A percentile compares a stretch with the other conserved stretches of the same genome.
phyloP scores from a whole-genome alignment of 2,329 filamentous ascomycete species.

The Fusarium napiforme region DNA sequence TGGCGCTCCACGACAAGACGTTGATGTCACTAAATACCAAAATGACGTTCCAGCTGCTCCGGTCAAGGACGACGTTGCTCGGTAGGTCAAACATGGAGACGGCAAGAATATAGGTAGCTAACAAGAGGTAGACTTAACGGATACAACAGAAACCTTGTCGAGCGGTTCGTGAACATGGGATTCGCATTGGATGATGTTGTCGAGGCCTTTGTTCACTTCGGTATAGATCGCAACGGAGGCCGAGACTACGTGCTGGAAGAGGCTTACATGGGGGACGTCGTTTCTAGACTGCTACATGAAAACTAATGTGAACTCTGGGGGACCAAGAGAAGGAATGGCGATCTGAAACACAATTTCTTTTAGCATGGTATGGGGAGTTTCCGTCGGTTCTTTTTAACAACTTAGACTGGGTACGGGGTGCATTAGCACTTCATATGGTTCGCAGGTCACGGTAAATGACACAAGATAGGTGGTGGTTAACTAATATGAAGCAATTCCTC shows the following conservation, averaged over 20 bases:
- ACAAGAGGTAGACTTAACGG: slow-evolving; percentile 76
- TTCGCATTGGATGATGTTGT: slow-evolving; percentile 91
- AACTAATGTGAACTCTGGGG: slow-evolving; percentile 52
- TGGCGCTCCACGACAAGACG: slow-evolving; percentile 69
- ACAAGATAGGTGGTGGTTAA: neutral
- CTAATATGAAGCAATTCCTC: neutral
- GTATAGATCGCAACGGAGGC: slow-evolving; percentile 81
- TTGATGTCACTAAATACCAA: slow-evolving; percentile 56
- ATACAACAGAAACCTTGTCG: slow-evolving; percentile 85
- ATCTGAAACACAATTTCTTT: slow-evolving; percentile 7
- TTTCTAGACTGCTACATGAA: slow-evolving; percentile 84
- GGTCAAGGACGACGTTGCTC: slow-evolving; percentile 30
- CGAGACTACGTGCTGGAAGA: slow-evolving; percentile 89
- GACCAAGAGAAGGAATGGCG: slow-evolving; percentile 4
- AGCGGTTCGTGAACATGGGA: slow-evolving; percentile 89
- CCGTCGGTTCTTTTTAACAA: slow-evolving; percentile 2
- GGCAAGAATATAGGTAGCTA: neutral
- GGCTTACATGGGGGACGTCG: slow-evolving; percentile 90
- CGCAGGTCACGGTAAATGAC: neutral
- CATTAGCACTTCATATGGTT: neutral
- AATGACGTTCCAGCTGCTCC: slow-evolving; percentile 60
- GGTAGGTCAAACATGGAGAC: slow-evolving; percentile 42
- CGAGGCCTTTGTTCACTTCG: slow-evolving; percentile 81
- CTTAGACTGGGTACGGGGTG: slow-evolving; percentile 17
- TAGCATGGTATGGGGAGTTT: slow-evolving; percentile 44